phyloP scores from a whole-genome alignment of 345 rosid genomes.

The Euphorbia peplus region DNA sequence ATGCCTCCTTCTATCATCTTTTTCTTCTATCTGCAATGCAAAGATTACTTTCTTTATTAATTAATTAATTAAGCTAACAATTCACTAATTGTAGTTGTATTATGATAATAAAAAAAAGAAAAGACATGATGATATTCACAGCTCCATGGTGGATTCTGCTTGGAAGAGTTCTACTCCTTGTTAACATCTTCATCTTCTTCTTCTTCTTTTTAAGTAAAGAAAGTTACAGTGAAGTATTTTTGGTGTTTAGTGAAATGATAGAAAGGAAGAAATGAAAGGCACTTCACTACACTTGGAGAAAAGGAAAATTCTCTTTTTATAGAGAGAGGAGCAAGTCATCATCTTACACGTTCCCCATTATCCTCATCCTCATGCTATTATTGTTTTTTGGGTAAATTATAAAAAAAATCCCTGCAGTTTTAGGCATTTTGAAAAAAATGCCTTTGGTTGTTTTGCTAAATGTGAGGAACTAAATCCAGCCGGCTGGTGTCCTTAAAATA shows the following conservation, averaged over 20 bases:
- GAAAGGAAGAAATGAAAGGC: background rate
- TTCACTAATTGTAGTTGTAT: background rate
- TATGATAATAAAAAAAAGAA: background rate
- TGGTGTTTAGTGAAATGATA: background rate
- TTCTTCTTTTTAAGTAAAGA: background rate
- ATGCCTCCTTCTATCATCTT: slow-evolving; percentile 45
- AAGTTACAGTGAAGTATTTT: no score
- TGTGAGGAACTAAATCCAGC: no score
- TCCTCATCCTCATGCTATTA: no score
- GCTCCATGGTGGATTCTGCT: slow-evolving; percentile 45
- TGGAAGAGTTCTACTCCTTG: slow-evolving; percentile 57
- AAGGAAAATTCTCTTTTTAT: no score
- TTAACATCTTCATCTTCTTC: slow-evolving; percentile 31
- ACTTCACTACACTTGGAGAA: background rate
- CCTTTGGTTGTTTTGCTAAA: no score
- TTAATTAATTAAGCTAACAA: background rate
- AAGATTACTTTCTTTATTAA: no score
- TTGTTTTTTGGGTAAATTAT: no score
- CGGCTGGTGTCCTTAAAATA: no score
- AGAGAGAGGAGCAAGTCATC: no score
- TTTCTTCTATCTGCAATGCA: slow-evolving; percentile 49
- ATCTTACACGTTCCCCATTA: no score
- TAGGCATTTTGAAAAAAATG: no score
- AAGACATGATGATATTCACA: slow-evolving; percentile 18
- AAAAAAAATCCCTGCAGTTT: no score